phyloP scores from a whole-genome alignment of 164 flowering plant genomes.

The Vitis cinerea region DNA sequence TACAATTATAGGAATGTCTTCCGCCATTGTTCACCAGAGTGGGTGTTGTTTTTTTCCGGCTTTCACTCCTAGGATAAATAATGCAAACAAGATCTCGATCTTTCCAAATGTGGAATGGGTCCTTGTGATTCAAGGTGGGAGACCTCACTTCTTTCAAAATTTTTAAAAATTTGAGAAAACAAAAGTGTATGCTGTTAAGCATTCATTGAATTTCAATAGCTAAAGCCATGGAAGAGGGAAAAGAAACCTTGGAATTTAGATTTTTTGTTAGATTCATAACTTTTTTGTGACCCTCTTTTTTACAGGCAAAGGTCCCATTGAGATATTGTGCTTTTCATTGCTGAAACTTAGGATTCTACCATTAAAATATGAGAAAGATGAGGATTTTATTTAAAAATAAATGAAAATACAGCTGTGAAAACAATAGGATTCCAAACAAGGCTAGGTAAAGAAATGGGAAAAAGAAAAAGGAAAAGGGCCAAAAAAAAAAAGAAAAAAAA shows the following conservation, averaged over 20 bases:
- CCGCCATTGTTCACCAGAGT: no score
- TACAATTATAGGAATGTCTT: no score
- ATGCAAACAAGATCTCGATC: no score
- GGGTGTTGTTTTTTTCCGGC: no score
- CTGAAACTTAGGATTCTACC: constrained; percentile 6
- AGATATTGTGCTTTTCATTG: not conserved
- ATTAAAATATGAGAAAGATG: constrained; percentile 1
- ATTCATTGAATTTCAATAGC: not conserved
- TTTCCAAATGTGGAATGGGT: no score
- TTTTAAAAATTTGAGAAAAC: not conserved
- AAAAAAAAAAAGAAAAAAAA: not conserved
- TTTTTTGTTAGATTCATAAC: not conserved
- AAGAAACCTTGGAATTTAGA: not conserved
- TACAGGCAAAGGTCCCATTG: constrained; percentile 1
- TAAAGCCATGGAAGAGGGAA: not conserved
- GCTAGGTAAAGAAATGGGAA: not conserved
- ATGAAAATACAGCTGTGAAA: constrained; percentile 4
- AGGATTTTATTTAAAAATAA: not conserved
- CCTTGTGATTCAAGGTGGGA: not conserved
- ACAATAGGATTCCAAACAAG: not conserved
- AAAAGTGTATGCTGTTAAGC: not conserved
- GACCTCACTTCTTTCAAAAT: not conserved
- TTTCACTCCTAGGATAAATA: no score
- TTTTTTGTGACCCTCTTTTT: not conserved
- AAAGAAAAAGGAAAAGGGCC: not conserved